phyloP scores from a whole-genome alignment of 139 green algal species.

The Coelastrella sp. region DNA sequence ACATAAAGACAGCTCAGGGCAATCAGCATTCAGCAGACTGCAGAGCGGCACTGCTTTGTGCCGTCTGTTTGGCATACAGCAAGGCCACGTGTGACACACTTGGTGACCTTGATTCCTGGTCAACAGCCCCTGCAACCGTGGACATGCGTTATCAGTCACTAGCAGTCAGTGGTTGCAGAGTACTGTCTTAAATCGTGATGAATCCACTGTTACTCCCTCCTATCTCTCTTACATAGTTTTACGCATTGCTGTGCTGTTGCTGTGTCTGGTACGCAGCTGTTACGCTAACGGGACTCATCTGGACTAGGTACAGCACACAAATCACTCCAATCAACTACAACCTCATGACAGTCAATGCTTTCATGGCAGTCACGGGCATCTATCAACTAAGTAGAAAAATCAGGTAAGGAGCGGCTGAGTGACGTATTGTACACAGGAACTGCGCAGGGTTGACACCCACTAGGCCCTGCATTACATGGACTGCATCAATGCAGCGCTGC shows the following conservation, averaged over 20 bases:
- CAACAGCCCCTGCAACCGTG: too few species aligned
- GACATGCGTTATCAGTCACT: too few species aligned
- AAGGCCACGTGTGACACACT: too few species aligned
- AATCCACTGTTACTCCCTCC: too few species aligned
- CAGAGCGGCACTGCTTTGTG: too few species aligned
- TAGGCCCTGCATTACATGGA: neutral
- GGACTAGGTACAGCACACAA: constrained; percentile 89
- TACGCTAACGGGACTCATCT: constrained; percentile 93
- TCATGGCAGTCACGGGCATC: constrained; percentile 89
- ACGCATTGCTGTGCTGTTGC: neutral
- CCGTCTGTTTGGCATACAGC: too few species aligned
- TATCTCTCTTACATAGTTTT: too few species aligned
- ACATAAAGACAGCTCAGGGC: too few species aligned
- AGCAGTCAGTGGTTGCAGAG: too few species aligned
- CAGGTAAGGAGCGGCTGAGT: constrained; percentile 28
- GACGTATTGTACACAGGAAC: neutral
- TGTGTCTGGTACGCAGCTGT: constrained; percentile 66
- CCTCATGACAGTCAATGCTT: constrained; percentile 91
- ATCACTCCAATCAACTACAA: constrained; percentile 98
- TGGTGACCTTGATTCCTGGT: too few species aligned
- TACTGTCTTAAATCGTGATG: too few species aligned
- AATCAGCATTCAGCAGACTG: too few species aligned
- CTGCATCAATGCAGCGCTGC: neutral
- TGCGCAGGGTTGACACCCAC: neutral
- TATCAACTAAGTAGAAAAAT: constrained; percentile 90